These are phyloP conservation scores for Mercurialis annua DNA, from an alignment of 345 rosid genomes.

Conservation along the genomic window DNA sequence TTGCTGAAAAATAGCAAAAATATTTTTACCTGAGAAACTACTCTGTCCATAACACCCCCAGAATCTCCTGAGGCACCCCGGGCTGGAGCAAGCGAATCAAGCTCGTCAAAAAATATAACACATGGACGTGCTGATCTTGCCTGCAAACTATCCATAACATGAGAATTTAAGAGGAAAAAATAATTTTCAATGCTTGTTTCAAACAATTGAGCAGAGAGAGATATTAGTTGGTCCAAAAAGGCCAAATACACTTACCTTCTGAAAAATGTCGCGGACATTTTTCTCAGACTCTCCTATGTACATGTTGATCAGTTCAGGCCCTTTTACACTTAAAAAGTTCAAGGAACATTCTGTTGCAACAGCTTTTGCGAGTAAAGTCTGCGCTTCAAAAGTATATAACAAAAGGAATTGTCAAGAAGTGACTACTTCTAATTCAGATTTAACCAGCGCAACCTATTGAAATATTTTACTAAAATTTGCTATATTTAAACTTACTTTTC, in stretches of 20 bases:
- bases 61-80: conserved; percentile 98
- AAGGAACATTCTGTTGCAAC: conserved; percentile 98
- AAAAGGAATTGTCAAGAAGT: conserved; percentile 8
- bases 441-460: neutral
- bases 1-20: conserved; percentile 3
- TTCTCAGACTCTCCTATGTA: conserved; percentile 99
- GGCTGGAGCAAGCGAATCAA: conserved; percentile 99
- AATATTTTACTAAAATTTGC: conserved; percentile 12
- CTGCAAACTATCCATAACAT: conserved; percentile 37
- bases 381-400: conserved; percentile 28
- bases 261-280: conserved; percentile 91
- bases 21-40: conserved; percentile 81
- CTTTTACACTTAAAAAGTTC: conserved; percentile 93
- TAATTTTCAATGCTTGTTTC: neutral
- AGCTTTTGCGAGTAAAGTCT: conserved; percentile 96
- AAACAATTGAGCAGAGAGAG: conserved; percentile 1
- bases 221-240: conserved; percentile 11
- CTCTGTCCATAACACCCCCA: conserved; percentile 98
- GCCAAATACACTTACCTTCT: conserved; percentile 50
- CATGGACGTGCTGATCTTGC: conserved; percentile 97
- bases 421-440: conserved; percentile 8
- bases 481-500: conserved; percentile 54
- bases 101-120: conserved; percentile 96
- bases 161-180: neutral
- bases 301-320: conserved; percentile 98